Evolutionary conservation across 345 rosid genomes (phyloP), one percentile per base, ranked within the genome.

Genomic region (Salix koriyanagi): DNA sequence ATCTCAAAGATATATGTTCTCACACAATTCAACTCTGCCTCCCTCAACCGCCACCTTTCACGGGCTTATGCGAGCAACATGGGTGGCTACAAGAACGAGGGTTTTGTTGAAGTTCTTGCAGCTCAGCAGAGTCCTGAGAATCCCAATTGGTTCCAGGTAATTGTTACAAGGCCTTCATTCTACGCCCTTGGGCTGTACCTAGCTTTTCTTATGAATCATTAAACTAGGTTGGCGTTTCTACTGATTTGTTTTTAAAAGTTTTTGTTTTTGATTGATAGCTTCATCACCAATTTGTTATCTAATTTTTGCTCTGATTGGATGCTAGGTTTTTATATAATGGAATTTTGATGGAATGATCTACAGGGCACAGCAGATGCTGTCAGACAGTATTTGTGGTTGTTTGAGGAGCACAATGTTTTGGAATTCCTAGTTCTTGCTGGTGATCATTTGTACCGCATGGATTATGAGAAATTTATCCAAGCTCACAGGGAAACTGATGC

Each of bases 361-460:
- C 84, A 94, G 99, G 99, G 99, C 44, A 95, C 99, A 67, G 97
- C 99, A 25, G 97, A 95, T 88, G 99, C 99, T 0, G 97, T 93
- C 75, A 90, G 97, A 81, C 99, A 95, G 82, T 95, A 95, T 70
- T 82, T 95, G 83, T 95, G 97, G 99, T 67, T 95, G 80, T 91
- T 95, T 71, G 99, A 95, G 89, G 99, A 95, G 82, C 99, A 95
- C 78, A 91, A 92, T 88, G 93, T 95, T 50, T 79, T 95, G 88
- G 99, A 95, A 80, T 95, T 86, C 74, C 75, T 95, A 76, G 84
- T 95, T 83, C 99, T 95, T 83, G 99, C 99, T 69, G 99, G 99
- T 58, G 97, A 95, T 77, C 99, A 95, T 85, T 85, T 95, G 83
- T 95, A 95, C 75, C 84, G 99, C 61, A 95, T 95, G 99, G 99